Base-by-base conservation (phyloP, 1,139 yeast genomes). In the Suhomyces anneliseae region DNA sequence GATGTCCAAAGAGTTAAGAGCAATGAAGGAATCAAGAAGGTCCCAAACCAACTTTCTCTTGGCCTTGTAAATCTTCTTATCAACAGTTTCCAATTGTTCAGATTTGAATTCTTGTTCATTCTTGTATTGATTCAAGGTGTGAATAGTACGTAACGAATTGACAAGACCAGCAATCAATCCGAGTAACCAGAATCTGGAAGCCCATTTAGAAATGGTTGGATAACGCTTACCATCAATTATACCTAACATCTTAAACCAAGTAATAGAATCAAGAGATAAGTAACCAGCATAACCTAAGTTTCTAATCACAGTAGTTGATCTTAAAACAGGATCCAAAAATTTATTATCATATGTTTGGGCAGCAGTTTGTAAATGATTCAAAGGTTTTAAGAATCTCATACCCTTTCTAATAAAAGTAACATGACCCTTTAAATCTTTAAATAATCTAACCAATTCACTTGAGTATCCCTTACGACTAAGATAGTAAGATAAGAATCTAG, bases 321-420 rank as follows among this genome's bases (percentile, higher is more conserved):
- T 83, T 58, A 82, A 71, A 41, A 81, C 73, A 43, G 82, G 81
- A 61, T 88, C 95, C 50, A 79, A 68, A 45, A 90, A 78, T 71
- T 87, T 86, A 68, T 89, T 86, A 61, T 83, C 89, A 59, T 73
- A 80, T 19, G 88, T 79, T 54, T 79, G 78, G 5, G 89, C 77
- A 7, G 95, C 90, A 12, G 82, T 77, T 59, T 85, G 85, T 49
- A 87, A 65, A 64, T 87, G 92, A 61, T 78, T 79, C 60, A 92
- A 70, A 1, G 96, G 96, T 70, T 90, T 92, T 56, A 90, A 81
- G 62, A 86, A 84, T 60, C 98, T 80, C 77, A 92, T 72, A 19
- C 92, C 84, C 72, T 92, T 92, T 65, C 98, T 83, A 50, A 90
- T 78, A 54, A 87, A 72, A 14, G 89, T 82, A 35, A 85, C 75